A percentile compares a stretch with the other conserved stretches of the same genome.
Conservation (phyloP, 1,139 yeast species). For the Blastobotrys proliferans region DNA sequence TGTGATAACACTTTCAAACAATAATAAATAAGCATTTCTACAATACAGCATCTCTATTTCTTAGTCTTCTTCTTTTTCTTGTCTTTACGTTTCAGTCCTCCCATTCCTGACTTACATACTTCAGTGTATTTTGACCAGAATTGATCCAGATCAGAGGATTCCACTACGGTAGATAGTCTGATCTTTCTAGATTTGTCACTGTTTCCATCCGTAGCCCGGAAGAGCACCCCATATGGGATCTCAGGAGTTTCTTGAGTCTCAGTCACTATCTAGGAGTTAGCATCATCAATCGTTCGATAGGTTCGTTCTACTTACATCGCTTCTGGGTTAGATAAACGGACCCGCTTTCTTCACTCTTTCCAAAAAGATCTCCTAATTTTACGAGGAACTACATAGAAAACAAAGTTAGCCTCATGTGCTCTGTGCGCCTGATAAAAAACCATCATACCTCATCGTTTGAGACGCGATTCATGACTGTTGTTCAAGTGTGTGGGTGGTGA, state of each 20-base stretch:
- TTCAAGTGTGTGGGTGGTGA: not conserved
- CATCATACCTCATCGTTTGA: conserved; percentile 8
- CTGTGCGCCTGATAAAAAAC: not conserved
- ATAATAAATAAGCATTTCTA: not conserved
- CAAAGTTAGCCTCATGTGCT: not conserved
- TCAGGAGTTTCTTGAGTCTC: not conserved
- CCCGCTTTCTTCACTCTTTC: conserved; percentile 40
- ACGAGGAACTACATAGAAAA: conserved; percentile 28
- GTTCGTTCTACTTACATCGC: conserved; percentile 24
- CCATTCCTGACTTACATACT: conserved; percentile 56
- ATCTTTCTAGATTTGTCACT: conserved; percentile 44
- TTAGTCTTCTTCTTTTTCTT: conserved; percentile 52
- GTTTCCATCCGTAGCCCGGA: conserved; percentile 54
- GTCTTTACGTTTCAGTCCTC: conserved; percentile 59
- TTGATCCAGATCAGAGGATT: conserved; percentile 49
- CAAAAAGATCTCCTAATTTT: conserved; percentile 29
- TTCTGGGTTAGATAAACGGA: conserved; percentile 31
- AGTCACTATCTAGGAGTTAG: not conserved
- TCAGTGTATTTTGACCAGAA: conserved; percentile 71
- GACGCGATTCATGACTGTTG: conserved; percentile 6
- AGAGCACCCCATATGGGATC: conserved; percentile 22
- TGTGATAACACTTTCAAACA: too few relatives aligned
- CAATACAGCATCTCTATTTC: conserved; percentile 16
- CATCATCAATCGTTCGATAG: not conserved
- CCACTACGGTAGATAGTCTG: conserved; percentile 64